These are phyloP conservation scores for Rugonectria rugulosa DNA, from an alignment of 2,329 filamentous ascomycete genomes.

Conservation along the genomic window DNA sequence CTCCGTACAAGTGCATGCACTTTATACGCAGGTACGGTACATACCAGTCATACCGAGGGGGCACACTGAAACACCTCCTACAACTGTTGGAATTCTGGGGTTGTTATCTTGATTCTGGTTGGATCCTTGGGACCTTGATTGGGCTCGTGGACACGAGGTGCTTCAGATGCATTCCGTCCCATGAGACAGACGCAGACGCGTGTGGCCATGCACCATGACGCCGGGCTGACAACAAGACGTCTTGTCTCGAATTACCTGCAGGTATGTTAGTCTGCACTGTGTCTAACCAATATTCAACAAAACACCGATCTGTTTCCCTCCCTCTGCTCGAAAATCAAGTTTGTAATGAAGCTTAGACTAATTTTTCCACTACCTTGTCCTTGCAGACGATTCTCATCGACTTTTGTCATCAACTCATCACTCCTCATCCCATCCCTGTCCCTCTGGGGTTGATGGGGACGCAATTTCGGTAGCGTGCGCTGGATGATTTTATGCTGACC, in stretches of 20 bases:
- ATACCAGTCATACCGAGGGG: no score
- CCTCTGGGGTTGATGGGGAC: conserved; percentile 17
- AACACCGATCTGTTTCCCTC: neutral
- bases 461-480: conserved; percentile 34
- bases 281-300: no score
- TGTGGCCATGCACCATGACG: neutral
- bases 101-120: neutral
- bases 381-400: neutral
- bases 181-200: neutral
- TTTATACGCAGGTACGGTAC: no score
- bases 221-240: neutral
- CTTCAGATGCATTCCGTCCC: neutral
- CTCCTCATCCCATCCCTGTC: neutral
- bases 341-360: neutral
- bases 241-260: neutral
- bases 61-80: no score
- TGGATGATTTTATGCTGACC: conserved; percentile 23
- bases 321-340: no score
- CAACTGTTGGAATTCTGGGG: neutral
- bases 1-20: no score
- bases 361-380: neutral
- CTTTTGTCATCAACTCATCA: neutral
- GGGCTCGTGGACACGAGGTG: neutral
- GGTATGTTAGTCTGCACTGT: no score
- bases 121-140: neutral